phyloP scores from a whole-genome alignment of 768 basidiomycete species.

The Rhizopogon vinicolor region DNA sequence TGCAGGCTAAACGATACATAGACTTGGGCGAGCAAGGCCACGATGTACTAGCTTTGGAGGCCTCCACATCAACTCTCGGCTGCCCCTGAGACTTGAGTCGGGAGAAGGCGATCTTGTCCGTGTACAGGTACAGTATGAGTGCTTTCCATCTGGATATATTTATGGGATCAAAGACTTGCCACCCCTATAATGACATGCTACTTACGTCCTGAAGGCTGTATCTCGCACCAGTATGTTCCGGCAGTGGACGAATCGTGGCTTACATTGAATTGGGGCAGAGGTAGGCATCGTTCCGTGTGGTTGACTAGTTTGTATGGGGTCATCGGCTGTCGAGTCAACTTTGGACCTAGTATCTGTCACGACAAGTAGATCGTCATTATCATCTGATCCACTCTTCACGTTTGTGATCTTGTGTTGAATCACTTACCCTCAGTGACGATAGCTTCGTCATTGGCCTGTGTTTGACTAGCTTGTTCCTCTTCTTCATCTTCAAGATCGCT shows the following conservation, averaged over 20 bases:
- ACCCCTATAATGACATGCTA: background rate
- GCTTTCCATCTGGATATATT: slow-evolving; percentile 29
- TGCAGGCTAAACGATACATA: slow-evolving; percentile 38
- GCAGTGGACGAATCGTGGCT: slow-evolving; percentile 11
- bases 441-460: background rate
- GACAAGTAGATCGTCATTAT: background rate
- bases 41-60: background rate
- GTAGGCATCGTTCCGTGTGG: background rate
- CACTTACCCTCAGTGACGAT: background rate
- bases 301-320: background rate
- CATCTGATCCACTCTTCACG: slow-evolving; percentile 1
- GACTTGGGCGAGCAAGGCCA: slow-evolving; percentile 37
- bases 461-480: background rate
- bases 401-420: background rate
- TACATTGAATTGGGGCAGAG: background rate
- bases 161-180: background rate
- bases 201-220: slow-evolving; percentile 25
- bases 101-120: slow-evolving; percentile 25
- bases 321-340: background rate
- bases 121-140: slow-evolving; percentile 36
- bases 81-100: slow-evolving; percentile 22
- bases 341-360: slow-evolving; percentile 7
- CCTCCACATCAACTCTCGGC: background rate
- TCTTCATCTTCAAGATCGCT: slow-evolving; percentile 30
- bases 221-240: slow-evolving; percentile 20